These are phyloP conservation scores for Phytophthora pinifolia DNA, from an alignment of 352 stramenopile genomes.

Conservation along the genomic window DNA sequence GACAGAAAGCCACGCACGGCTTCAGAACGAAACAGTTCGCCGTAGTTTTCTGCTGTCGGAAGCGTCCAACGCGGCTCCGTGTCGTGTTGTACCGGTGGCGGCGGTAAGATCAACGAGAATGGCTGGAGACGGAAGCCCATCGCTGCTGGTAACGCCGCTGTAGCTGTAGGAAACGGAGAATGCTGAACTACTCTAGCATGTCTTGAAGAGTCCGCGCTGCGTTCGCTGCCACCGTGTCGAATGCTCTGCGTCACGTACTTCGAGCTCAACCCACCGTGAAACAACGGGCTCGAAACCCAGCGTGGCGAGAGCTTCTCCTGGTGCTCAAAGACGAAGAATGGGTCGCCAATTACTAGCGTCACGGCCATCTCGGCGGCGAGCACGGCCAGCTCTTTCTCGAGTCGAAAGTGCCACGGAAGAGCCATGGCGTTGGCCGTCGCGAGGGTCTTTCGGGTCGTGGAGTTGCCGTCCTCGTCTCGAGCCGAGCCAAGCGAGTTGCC, in stretches of 20 bases:
- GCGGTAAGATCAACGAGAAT: conserved; percentile 47
- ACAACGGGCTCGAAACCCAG: conserved; percentile 33
- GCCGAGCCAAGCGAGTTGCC: conserved; percentile 11
- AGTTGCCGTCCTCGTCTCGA: conserved; percentile 13
- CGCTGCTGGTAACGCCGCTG: background rate
- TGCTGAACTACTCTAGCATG: conserved; percentile 31
- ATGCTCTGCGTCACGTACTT: conserved; percentile 20
- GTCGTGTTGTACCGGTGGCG: background rate
- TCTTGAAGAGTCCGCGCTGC: background rate
- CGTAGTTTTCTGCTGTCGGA: conserved; percentile 25
- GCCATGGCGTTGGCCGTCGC: conserved; percentile 30
- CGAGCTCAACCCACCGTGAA: conserved; percentile 32
- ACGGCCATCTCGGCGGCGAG: conserved; percentile 54
- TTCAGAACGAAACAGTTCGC: conserved; percentile 23
- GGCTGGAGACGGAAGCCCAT: conserved; percentile 10
- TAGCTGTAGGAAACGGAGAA: conserved; percentile 24
- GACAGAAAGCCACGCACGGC: conserved; percentile 26
- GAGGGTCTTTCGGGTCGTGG: background rate
- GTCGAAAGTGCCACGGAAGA: conserved; percentile 53
- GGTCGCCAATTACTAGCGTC: conserved; percentile 51
- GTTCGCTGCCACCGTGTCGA: conserved; percentile 1
- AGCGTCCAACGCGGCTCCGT: background rate
- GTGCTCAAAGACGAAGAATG: conserved; percentile 21
- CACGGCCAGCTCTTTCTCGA: conserved; percentile 68
- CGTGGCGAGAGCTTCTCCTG: conserved; percentile 2